Evolutionary conservation across 179 eudicot genomes (phyloP).

Genomic region (Heliamphora pulchella): DNA sequence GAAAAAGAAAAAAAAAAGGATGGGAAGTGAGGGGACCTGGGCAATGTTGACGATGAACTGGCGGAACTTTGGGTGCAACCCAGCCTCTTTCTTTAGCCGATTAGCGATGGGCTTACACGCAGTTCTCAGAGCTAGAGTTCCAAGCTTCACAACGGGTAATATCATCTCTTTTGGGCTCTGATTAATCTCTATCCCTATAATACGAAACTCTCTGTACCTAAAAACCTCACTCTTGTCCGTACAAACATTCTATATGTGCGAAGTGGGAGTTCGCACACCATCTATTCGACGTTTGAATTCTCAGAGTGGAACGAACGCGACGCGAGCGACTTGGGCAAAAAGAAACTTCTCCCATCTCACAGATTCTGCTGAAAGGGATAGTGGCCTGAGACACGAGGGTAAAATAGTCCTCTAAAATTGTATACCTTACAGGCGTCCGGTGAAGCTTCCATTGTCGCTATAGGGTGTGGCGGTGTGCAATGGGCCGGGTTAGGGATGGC

Average conservation of each 20-base stretch:
- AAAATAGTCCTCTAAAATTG: too few relatives aligned
- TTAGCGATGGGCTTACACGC: constrained; percentile 62
- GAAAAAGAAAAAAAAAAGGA: neutral
- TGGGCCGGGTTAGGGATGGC: too few relatives aligned
- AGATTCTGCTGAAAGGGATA: too few relatives aligned
- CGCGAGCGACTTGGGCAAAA: neutral
- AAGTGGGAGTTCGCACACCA: constrained; percentile 5
- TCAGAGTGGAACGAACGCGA: neutral
- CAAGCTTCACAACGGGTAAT: constrained; percentile 59
- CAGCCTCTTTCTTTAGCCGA: constrained; percentile 61
- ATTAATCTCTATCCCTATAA: neutral
- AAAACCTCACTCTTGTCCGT: neutral
- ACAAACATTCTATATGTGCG: neutral
- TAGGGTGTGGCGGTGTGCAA: too few relatives aligned
- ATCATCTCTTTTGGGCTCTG: constrained; percentile 24
- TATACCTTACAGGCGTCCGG: too few relatives aligned
- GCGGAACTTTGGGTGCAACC: constrained; percentile 55
- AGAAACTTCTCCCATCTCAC: neutral
- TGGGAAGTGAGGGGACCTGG: constrained; percentile 36
- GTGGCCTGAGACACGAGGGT: too few relatives aligned
- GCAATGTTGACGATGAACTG: constrained; percentile 54
- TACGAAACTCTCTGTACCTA: neutral
- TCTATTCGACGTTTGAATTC: neutral
- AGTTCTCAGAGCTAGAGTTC: constrained; percentile 53
- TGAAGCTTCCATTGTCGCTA: too few relatives aligned